These are phyloP conservation scores for Fusarium sambucinum DNA, from an alignment of 2,329 filamentous ascomycete genomes.

Conservation along the genomic window DNA sequence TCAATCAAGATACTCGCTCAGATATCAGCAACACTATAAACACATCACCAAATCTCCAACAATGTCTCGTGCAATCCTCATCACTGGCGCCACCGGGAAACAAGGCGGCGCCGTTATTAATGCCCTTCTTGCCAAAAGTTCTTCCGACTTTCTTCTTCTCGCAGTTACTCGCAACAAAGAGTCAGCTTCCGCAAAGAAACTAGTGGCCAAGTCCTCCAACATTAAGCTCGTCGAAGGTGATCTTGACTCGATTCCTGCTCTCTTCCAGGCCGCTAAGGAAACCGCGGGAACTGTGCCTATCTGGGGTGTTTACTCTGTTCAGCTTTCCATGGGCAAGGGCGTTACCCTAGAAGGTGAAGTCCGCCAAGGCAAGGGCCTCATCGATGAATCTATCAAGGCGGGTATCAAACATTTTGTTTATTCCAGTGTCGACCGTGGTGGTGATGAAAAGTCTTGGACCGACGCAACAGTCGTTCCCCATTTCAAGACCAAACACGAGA, in stretches of 20 bases:
- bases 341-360: slow-evolving; percentile 24
- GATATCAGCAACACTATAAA: accelerated
- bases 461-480: slow-evolving; percentile 45
- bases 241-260: slow-evolving; percentile 18
- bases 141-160: slow-evolving; percentile 27
- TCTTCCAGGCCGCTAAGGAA: slow-evolving; percentile 26
- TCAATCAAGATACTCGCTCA: background rate
- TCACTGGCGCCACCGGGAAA: slow-evolving; percentile 35
- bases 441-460: slow-evolving; percentile 43
- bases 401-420: slow-evolving; percentile 49
- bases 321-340: slow-evolving; percentile 32
- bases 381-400: slow-evolving; percentile 26
- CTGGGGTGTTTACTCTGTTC: slow-evolving; percentile 35
- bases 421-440: slow-evolving; percentile 45
- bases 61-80: slow-evolving; percentile 37
- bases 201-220: slow-evolving; percentile 14
- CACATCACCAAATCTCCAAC: background rate
- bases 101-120: slow-evolving; percentile 32
- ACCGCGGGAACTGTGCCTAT: slow-evolving; percentile 25
- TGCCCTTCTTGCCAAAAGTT: slow-evolving; percentile 12
- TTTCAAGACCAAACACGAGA: slow-evolving; percentile 32
- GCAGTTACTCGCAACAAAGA: slow-evolving; percentile 27
- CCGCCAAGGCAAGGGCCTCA: slow-evolving; percentile 27
- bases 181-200: slow-evolving; percentile 12
- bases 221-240: slow-evolving; percentile 25